phyloP scores from a whole-genome alignment of 176 grass and related monocot species.

The Ananas comosus region DNA sequence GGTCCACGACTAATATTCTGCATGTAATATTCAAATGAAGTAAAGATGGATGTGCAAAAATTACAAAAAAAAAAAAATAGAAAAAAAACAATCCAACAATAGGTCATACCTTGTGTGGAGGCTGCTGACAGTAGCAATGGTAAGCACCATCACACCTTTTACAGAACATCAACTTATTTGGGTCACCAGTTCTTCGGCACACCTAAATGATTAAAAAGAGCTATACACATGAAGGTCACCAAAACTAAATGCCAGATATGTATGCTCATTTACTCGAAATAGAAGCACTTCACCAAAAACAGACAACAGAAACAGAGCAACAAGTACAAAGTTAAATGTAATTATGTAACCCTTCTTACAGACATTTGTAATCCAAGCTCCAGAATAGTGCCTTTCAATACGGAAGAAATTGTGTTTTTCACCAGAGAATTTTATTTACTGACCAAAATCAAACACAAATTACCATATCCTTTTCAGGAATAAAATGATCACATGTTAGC shows the following conservation, averaged over 20 bases:
- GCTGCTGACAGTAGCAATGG: conserved; percentile 98
- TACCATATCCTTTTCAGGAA: too few species aligned
- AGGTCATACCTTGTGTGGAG: conserved; percentile 83
- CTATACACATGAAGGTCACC: not conserved
- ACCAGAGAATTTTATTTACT: too few species aligned
- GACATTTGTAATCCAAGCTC: too few species aligned
- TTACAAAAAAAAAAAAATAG: not conserved
- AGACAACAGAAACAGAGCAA: too few species aligned
- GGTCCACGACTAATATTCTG: conserved; percentile 92
- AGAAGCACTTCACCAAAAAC: too few species aligned
- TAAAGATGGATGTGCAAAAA: conserved; percentile 8
- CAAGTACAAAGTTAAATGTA: too few species aligned
- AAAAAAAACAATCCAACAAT: conserved; percentile 1
- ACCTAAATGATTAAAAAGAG: conserved; percentile 44
- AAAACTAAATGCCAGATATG: not conserved
- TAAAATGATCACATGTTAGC: too few species aligned
- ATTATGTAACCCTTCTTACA: too few species aligned
- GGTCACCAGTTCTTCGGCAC: conserved; percentile 87
- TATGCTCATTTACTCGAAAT: not conserved
- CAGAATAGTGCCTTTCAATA: too few species aligned
- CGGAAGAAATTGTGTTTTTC: too few species aligned
- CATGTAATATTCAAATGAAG: conserved; percentile 9
- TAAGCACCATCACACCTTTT: conserved; percentile 97
- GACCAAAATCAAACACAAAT: too few species aligned
- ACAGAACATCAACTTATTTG: conserved; percentile 97